These are phyloP conservation scores for Fusarium xyrophilum DNA, from an alignment of 2,329 filamentous ascomycete species.

Conservation along the genomic window DNA sequence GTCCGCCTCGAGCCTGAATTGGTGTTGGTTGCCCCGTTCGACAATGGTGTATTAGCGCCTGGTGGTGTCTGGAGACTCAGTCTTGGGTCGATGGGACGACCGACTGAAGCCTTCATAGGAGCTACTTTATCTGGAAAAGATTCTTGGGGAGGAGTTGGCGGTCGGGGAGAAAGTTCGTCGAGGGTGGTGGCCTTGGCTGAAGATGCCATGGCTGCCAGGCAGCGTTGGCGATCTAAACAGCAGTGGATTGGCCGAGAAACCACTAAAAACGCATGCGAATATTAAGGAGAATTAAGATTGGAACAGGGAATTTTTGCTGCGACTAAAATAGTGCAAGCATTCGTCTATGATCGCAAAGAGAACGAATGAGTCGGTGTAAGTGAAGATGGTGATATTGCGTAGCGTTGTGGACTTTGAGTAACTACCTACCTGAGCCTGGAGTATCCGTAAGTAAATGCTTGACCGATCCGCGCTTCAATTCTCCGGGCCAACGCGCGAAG, in stretches of 20 bases:
- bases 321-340: background rate
- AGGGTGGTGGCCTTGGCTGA: constrained; percentile 52
- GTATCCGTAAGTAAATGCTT: constrained; percentile 19
- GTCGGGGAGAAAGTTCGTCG: constrained; percentile 63
- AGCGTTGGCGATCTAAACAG: constrained; percentile 51
- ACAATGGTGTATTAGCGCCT: constrained; percentile 54
- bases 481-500: constrained; percentile 36
- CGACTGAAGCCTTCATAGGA: constrained; percentile 47
- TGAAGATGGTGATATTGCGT: constrained; percentile 6
- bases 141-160: constrained; percentile 72
- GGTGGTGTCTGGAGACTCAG: constrained; percentile 60
- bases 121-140: constrained; percentile 50
- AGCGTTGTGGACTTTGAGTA: constrained; percentile 15
- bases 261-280: constrained; percentile 35
- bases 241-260: constrained; percentile 41
- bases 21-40: constrained; percentile 51
- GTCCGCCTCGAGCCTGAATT: constrained; percentile 53
- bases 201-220: constrained; percentile 53
- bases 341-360: background rate
- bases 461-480: constrained; percentile 31
- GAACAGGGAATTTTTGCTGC: background rate
- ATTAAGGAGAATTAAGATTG: constrained; percentile 2
- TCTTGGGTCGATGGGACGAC: constrained; percentile 49
- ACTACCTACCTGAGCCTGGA: constrained; percentile 3
- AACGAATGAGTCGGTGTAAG: background rate